Conservation (phyloP, 768 basidiomycete species). For the Tubosaeta brunneosetosa region DNA sequence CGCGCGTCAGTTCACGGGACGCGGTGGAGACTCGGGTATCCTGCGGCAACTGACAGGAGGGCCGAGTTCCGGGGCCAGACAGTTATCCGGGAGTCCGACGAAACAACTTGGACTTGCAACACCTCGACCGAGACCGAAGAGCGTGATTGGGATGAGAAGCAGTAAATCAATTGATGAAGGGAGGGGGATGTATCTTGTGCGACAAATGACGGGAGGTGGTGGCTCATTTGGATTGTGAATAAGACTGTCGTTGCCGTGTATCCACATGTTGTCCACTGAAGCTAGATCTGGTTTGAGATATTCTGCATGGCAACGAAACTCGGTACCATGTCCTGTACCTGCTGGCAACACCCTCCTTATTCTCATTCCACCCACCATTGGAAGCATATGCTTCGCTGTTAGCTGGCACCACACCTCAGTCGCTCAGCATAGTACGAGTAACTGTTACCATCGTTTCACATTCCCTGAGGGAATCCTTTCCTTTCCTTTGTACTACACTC, state of each 20-base stretch:
- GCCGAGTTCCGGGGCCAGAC: conserved; percentile 44
- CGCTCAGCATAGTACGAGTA: background rate
- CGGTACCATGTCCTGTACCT: background rate
- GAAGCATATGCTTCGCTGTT: background rate
- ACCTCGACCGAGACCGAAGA: conserved; percentile 65
- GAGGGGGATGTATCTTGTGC: conserved; percentile 64
- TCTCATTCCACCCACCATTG: background rate
- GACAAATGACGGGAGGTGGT: conserved; percentile 67
- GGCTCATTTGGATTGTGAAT: conserved; percentile 22
- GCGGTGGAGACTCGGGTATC: conserved; percentile 37
- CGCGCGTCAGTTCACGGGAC: conserved; percentile 70
- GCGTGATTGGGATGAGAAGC: conserved; percentile 66
- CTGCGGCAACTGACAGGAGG: conserved; percentile 63
- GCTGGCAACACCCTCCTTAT: background rate
- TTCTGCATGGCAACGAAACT: conserved; percentile 12
- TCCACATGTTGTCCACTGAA: conserved; percentile 6
- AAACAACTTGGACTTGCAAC: conserved; percentile 51
- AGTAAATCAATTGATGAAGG: conserved; percentile 64
- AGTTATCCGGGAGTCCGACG: conserved; percentile 62
- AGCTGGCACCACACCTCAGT: background rate
- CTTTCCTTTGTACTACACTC: conserved; percentile 4
- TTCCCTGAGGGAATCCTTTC: background rate
- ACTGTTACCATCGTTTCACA: background rate
- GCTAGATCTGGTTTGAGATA: conserved; percentile 11
- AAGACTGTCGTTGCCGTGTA: conserved; percentile 13